A percentile compares a stretch with the other conserved stretches of the same genome.
Evolutionary conservation across 2,329 filamentous ascomycete genomes (phyloP).

Genomic region (Cladophialophora exuberans): DNA sequence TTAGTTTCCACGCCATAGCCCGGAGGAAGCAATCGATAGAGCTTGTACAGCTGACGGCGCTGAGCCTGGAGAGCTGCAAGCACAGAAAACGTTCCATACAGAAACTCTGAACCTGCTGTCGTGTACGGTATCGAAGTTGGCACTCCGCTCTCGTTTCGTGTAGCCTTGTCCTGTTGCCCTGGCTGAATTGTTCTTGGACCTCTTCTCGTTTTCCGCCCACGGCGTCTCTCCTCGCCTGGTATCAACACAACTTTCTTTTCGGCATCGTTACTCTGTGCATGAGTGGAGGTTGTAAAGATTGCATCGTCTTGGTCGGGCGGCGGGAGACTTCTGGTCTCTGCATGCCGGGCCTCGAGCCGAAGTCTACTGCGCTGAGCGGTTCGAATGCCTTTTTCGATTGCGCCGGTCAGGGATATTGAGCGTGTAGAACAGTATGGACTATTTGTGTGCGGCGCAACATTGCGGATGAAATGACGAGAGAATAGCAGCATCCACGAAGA

Average conservation of each 20-base stretch:
- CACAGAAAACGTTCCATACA: constrained; percentile 84
- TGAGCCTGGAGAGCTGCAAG: constrained; percentile 73
- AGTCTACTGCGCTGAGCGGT: constrained; percentile 34
- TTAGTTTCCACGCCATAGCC: constrained; percentile 9
- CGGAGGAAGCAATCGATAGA: constrained; percentile 66
- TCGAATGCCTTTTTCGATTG: constrained; percentile 70
- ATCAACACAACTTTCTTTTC: constrained; percentile 7
- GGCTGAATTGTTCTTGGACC: constrained; percentile 6
- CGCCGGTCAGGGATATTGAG: constrained; percentile 65
- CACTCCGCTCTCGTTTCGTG: neutral
- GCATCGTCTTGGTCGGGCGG: neutral
- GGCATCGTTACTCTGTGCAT: neutral
- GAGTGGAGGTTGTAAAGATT: neutral
- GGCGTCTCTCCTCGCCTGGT: constrained; percentile 9
- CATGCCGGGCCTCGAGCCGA: constrained; percentile 16
- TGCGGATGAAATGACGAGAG: constrained; percentile 23
- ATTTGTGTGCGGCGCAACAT: constrained; percentile 12
- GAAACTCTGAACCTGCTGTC: constrained; percentile 85
- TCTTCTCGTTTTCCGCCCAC: constrained; percentile 5
- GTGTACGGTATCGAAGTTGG: constrained; percentile 65
- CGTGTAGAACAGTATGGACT: constrained; percentile 33
- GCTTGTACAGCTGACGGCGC: constrained; percentile 75
- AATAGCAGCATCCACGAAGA: constrained; percentile 22
- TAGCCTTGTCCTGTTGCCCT: neutral
- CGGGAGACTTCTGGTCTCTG: neutral